A percentile compares a stretch with the other conserved stretches of the same genome.
Conservation (phyloP, 2,329 filamentous ascomycete genomes). For the Plenodomus lindquistii region DNA sequence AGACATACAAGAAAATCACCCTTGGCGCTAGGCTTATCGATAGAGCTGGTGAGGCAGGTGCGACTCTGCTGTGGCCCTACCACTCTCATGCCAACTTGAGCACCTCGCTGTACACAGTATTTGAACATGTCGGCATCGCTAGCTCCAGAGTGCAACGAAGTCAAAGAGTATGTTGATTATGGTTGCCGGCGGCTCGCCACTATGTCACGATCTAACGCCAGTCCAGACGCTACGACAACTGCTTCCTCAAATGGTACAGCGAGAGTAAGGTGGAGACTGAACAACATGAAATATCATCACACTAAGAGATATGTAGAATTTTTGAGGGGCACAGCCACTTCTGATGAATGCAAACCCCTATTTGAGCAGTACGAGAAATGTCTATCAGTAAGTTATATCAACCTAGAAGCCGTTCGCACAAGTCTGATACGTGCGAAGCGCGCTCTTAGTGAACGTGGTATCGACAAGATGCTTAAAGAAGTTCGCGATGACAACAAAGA, state of each 20-base stretch:
- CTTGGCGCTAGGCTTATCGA: constrained; percentile 36
- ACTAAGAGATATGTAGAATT: constrained; percentile 63
- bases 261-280: constrained; percentile 70
- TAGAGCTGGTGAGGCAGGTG: constrained; percentile 22
- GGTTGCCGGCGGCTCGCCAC: background rate
- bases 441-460: constrained; percentile 80
- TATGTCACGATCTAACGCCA: background rate
- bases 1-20: constrained; percentile 5
- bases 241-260: constrained; percentile 99
- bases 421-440: background rate
- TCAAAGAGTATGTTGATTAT: constrained; percentile 72
- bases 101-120: constrained; percentile 3
- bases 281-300: background rate
- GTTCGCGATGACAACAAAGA: constrained; percentile 88
- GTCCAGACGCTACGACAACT: constrained; percentile 86
- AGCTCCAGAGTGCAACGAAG: constrained; percentile 90
- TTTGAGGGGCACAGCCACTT: constrained; percentile 78
- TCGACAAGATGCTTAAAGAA: constrained; percentile 90
- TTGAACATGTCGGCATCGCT: constrained; percentile 85
- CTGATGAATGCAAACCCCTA: constrained; percentile 82
- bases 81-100: constrained; percentile 8
- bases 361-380: constrained; percentile 91
- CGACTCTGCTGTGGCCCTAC: constrained; percentile 12
- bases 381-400: constrained; percentile 67
- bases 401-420: background rate